Evolutionary conservation across 116 monocot genomes (phyloP), one percentile per base, ranked within the genome.

Genomic region (Phalaenopsis hybrid): DNA sequence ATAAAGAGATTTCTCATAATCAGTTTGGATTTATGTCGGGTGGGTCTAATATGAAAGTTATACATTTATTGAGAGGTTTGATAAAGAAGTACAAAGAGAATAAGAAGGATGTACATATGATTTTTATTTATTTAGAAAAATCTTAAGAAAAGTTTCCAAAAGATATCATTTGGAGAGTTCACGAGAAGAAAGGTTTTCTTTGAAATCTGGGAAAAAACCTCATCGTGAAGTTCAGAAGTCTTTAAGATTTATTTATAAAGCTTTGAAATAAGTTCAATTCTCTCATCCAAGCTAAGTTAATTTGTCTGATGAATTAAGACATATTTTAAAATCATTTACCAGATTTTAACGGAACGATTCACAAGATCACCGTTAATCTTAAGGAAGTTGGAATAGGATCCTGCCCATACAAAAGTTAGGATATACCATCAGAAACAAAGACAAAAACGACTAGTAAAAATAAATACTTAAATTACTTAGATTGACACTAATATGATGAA

Each of bases 321-420:
- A 83, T 99, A 99, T 83, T 91, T 95, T 80, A 99, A 80, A 78
- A 99, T 85, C 79, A 91, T 82, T 79, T 99, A 91, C 81, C 95
- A 99, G 76, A 94, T 78, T 80, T 99, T 99, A 25, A 95, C 74
- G 6, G 99, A 84, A 33, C 91, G 92, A 81, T 92, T 91, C 81
- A 92, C 87, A 16, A 93, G 84, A 82, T 99, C 95, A 74, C 83
- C 85, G 76, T 83, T 91, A 63, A 95, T 87, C 76, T 99, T 99
- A 65, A 86, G 31, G 99, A 95, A 57, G 95, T 99, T 61, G 99
- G 99, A 61, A 99, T 99, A 45, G 93, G 92, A 77, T 99, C 99
- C 99, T 99, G 93, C 43, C 4, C 78, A 78, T n/a, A 9, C 2
- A 21, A 46, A 34, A 72, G 72, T 72, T 41, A 41, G 41, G 41